A percentile compares a stretch with the other conserved stretches of the same genome.
Evolutionary conservation across 2,329 filamentous ascomycete species (phyloP).

Genomic region (Aspergillus pseudoglaucus): DNA sequence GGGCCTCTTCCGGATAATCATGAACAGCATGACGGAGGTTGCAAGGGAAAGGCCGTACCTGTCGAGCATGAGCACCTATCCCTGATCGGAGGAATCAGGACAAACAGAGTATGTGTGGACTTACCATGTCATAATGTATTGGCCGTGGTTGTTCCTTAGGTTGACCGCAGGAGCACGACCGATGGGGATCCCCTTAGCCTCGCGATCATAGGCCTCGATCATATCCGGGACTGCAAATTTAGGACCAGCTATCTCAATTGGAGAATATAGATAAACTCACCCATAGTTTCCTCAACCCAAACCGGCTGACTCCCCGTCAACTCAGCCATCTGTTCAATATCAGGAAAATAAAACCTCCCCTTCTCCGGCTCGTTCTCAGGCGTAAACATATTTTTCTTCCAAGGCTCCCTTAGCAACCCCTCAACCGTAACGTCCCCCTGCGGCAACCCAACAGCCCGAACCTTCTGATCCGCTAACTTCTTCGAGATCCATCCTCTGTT

Average conservation of each 20-base stretch:
- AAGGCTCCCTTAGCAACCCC: conserved; percentile 78
- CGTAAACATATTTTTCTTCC: conserved; percentile 98
- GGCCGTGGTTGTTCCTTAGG: conserved; percentile 89
- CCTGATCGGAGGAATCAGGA: neutral
- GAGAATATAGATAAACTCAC: conserved; percentile 42
- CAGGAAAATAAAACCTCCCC: conserved; percentile 89
- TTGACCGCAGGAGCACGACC: conserved; percentile 85
- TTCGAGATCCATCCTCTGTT: conserved; percentile 90
- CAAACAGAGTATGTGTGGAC: conserved; percentile 18
- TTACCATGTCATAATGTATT: conserved; percentile 99
- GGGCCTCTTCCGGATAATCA: conserved; percentile 83
- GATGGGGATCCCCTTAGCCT: conserved; percentile 78
- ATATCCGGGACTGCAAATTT: conserved; percentile 63
- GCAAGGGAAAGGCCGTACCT: conserved; percentile 83
- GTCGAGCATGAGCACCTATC: conserved; percentile 17
- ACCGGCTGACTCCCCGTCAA: conserved; percentile 77
- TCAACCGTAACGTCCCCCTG: conserved; percentile 68
- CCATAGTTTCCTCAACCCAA: conserved; percentile 94
- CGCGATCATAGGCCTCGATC: conserved; percentile 66
- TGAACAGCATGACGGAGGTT: conserved; percentile 92
- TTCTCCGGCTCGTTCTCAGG: conserved; percentile 79
- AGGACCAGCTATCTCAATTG: conserved; percentile 10
- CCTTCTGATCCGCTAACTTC: conserved; percentile 59
- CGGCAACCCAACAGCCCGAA: conserved; percentile 60
- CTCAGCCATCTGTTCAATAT: conserved; percentile 83